phyloP scores from a whole-genome alignment of 352 stramenopile species.

The Globisporangium okanoganense region DNA sequence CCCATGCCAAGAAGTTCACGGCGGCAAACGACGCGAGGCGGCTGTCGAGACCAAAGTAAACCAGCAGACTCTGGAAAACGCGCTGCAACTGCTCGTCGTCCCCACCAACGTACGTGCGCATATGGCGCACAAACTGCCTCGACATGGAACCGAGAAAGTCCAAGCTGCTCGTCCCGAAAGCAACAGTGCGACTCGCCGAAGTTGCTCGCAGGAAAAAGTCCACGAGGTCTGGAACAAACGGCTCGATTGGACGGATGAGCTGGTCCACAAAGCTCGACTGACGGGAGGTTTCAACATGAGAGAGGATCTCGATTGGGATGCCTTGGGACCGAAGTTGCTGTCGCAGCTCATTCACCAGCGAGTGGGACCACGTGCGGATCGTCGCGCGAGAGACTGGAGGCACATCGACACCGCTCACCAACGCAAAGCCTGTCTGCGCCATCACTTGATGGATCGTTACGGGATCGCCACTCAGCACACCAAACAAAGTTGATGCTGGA shows the following conservation, averaged over 20 bases:
- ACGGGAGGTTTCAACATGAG: slow-evolving; percentile 24
- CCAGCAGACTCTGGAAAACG: slow-evolving; percentile 32
- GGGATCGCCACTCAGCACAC: slow-evolving; percentile 39
- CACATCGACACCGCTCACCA: slow-evolving; percentile 61
- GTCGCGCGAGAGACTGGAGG: slow-evolving; percentile 50
- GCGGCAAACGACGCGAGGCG: slow-evolving; percentile 40
- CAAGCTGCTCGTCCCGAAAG: slow-evolving; percentile 40
- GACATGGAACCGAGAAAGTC: slow-evolving; percentile 54
- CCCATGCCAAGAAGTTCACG: slow-evolving; percentile 40
- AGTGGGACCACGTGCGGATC: slow-evolving; percentile 54
- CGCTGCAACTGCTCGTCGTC: slow-evolving; percentile 28
- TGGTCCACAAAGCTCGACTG: slow-evolving; percentile 33
- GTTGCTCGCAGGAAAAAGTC: slow-evolving; percentile 58
- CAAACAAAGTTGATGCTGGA: slow-evolving; percentile 46
- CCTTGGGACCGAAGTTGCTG: slow-evolving; percentile 33
- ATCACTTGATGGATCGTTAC: slow-evolving; percentile 54
- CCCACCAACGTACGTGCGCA: slow-evolving; percentile 31
- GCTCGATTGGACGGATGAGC: slow-evolving; percentile 43
- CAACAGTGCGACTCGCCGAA: slow-evolving; percentile 43
- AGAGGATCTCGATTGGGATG: slow-evolving; percentile 30
- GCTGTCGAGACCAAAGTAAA: slow-evolving; percentile 37
- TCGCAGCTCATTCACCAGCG: slow-evolving; percentile 41
- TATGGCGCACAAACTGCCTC: slow-evolving; percentile 38
- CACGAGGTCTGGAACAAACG: slow-evolving; percentile 56
- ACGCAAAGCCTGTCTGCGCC: slow-evolving; percentile 45